phyloP scores from a whole-genome alignment of 2,329 filamentous ascomycete genomes.

The Penicillium sp. region DNA sequence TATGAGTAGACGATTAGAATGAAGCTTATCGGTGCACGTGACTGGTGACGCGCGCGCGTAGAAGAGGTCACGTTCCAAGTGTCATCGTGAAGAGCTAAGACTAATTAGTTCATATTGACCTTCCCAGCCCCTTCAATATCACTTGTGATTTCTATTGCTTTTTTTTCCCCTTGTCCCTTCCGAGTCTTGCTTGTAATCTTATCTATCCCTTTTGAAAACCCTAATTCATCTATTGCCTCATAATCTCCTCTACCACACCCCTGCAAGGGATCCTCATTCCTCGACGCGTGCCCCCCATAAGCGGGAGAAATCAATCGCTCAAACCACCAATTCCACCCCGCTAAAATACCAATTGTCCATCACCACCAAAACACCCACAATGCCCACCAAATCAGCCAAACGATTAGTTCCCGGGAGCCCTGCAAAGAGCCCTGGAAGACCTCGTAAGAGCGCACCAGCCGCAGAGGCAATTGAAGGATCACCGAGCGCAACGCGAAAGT shows the following conservation, averaged over 20 bases:
- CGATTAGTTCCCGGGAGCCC: constrained; percentile 16
- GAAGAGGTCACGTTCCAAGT: neutral
- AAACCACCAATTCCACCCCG: constrained; percentile 1
- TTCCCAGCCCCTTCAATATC: constrained; percentile 14
- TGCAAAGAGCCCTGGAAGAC: constrained; percentile 16
- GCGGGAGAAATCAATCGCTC: constrained; percentile 9
- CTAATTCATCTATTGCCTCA: neutral
- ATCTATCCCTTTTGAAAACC: neutral
- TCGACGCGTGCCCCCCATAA: constrained; percentile 4
- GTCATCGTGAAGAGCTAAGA: neutral
- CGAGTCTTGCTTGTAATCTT: neutral
- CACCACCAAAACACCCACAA: constrained; percentile 9
- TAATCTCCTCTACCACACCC: neutral
- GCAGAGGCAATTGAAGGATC: constrained; percentile 8
- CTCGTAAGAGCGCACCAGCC: constrained; percentile 1
- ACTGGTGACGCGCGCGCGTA: constrained; percentile 19
- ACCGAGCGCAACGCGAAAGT: constrained; percentile 24
- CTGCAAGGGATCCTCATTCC: constrained; percentile 11
- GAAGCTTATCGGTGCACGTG: constrained; percentile 14
- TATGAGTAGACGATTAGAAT: neutral
- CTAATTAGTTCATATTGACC: constrained; percentile 14
- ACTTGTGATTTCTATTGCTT: neutral
- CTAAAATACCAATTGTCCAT: neutral
- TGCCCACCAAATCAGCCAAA: constrained; percentile 30
- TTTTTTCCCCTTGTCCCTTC: neutral